Evolutionary conservation across 108 stramenopile species (phyloP).

Genomic region (Cyclostephanos tholiformis): DNA sequence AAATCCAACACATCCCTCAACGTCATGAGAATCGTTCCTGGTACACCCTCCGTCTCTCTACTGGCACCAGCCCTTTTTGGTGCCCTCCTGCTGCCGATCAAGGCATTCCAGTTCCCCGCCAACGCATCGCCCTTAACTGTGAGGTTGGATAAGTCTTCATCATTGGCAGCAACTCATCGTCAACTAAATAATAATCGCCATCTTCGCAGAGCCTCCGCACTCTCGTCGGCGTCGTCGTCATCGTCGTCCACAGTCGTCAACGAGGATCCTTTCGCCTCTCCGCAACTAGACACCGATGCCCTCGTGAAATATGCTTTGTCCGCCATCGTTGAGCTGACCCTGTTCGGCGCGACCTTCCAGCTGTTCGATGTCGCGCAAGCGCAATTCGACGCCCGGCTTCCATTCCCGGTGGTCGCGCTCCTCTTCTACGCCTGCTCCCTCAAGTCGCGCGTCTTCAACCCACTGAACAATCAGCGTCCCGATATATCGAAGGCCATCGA

Average conservation of each 20-base stretch:
- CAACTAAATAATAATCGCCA: not conserved
- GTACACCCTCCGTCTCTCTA: not conserved
- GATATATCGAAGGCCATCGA: conserved; percentile 47
- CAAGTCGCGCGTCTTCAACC: conserved; percentile 57
- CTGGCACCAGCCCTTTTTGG: not conserved
- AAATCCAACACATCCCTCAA: not conserved
- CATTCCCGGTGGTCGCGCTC: conserved; percentile 19
- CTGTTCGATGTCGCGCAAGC: conserved; percentile 29
- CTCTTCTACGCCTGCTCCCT: conserved; percentile 44
- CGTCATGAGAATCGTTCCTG: conserved; percentile 1
- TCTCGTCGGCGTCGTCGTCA: not conserved
- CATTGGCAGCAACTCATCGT: not conserved
- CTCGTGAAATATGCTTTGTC: conserved; percentile 34
- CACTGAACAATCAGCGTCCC: conserved; percentile 69
- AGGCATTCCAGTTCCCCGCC: conserved; percentile 1
- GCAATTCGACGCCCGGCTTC: conserved; percentile 14
- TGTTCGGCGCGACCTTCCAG: conserved; percentile 30
- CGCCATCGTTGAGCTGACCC: conserved; percentile 25
- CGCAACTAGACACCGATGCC: conserved; percentile 38
- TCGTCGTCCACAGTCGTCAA: not conserved
- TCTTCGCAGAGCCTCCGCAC: not conserved
- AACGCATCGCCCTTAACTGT: not conserved
- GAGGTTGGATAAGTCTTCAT: not conserved
- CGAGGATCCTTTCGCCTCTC: conserved; percentile 38
- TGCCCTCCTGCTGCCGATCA: conserved; percentile 6